phyloP scores from a whole-genome alignment of 768 basidiomycete genomes.

The Suillus lakei region DNA sequence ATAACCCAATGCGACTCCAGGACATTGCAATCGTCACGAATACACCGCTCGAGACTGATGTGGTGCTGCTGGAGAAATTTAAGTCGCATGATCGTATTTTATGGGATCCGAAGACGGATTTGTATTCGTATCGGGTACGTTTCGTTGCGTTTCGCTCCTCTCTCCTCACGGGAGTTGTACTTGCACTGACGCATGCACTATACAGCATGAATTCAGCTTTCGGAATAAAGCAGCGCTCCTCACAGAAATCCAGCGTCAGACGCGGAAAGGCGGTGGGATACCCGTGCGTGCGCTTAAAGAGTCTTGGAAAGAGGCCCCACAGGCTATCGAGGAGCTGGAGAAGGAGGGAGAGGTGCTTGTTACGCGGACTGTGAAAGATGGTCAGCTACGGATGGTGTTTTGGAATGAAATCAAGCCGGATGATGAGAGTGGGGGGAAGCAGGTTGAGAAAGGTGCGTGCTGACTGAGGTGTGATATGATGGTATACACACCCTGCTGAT shows the following conservation, averaged over 20 bases:
- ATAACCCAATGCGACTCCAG: constrained; percentile 84
- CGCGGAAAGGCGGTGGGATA: constrained; percentile 83
- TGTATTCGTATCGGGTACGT: constrained; percentile 85
- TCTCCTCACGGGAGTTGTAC: constrained; percentile 11
- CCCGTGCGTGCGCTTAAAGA: constrained; percentile 86
- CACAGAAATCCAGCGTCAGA: constrained; percentile 85
- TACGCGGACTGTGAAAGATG: constrained; percentile 85
- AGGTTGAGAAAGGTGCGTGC: constrained; percentile 88
- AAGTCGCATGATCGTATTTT: constrained; percentile 78
- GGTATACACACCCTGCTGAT: constrained; percentile 9
- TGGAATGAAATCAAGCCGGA: constrained; percentile 88
- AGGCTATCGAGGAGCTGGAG: constrained; percentile 88
- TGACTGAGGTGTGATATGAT: constrained; percentile 24
- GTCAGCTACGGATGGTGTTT: constrained; percentile 82
- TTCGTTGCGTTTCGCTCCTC: background rate
- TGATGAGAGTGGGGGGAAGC: constrained; percentile 69
- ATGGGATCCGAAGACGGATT: constrained; percentile 81
- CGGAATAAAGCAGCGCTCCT: constrained; percentile 83
- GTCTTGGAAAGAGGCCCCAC: constrained; percentile 87
- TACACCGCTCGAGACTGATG: constrained; percentile 77
- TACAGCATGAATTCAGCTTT: constrained; percentile 85
- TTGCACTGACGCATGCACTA: background rate
- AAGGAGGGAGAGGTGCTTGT: constrained; percentile 87
- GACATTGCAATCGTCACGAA: constrained; percentile 84
- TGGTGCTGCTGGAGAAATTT: constrained; percentile 78